Conservation (phyloP, 768 basidiomycete genomes). For the Trametes coccinea region DNA sequence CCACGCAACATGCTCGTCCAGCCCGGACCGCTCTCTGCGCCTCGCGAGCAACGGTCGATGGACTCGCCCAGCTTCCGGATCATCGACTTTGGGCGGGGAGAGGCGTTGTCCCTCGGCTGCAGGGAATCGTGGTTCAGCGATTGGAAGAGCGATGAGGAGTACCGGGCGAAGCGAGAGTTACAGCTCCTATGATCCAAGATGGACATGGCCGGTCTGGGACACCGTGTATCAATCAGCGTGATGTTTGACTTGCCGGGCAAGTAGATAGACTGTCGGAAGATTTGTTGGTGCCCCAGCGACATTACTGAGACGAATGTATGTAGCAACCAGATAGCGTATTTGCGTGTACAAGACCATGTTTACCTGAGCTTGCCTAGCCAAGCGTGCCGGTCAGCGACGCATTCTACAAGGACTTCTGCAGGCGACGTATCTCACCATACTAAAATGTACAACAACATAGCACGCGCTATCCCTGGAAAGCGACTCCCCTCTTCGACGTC, state of each 20-base stretch:
- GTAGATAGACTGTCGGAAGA: no score
- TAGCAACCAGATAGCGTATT: no score
- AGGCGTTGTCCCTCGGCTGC: neutral
- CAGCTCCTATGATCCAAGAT: neutral
- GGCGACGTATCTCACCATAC: no score
- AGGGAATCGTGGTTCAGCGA: neutral
- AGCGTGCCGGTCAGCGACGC: no score
- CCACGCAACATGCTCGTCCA: constrained; percentile 47
- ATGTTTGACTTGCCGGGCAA: no score
- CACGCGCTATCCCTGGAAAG: constrained; percentile 72
- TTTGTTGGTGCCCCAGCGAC: no score
- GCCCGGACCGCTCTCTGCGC: constrained; percentile 39
- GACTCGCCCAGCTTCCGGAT: constrained; percentile 43
- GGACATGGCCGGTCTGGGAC: no score
- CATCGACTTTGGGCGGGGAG: constrained; percentile 50
- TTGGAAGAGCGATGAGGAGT: neutral
- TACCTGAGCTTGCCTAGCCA: no score
- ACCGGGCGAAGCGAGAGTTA: neutral
- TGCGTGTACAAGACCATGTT: no score
- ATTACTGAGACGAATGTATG: no score
- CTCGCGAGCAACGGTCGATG: constrained; percentile 30
- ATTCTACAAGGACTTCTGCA: no score
- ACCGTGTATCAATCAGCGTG: no score
- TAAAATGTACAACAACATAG: neutral
- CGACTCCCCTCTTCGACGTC: constrained; percentile 72